Conservation (phyloP, 2,329 filamentous ascomycete species). For the Neonectria magnoliae region DNA sequence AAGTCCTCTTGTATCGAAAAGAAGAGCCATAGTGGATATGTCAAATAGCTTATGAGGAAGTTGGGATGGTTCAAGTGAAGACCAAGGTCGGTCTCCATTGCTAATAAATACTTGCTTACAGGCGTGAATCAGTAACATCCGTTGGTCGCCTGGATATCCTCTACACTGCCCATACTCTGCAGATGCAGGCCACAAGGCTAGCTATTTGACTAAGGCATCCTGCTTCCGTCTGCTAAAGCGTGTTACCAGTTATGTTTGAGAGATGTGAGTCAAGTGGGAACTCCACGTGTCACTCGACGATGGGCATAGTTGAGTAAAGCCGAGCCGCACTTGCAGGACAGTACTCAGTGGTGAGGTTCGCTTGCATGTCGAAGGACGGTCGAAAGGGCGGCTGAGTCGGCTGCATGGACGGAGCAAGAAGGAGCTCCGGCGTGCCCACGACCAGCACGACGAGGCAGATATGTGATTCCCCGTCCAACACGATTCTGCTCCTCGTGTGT, state of each 20-base stretch:
- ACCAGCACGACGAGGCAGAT: background rate
- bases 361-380: constrained; percentile 11
- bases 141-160: constrained; percentile 2
- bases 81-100: background rate
- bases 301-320: constrained; percentile 7
- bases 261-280: constrained; percentile 18
- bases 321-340: constrained; percentile 11
- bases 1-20: background rate
- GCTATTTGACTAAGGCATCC: constrained; percentile 3
- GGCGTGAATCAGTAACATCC: background rate
- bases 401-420: background rate
- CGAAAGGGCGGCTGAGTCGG: constrained; percentile 16
- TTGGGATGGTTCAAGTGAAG: background rate
- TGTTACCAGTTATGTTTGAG: constrained; percentile 10
- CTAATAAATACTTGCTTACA: constrained; percentile 3
- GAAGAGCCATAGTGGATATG: constrained; percentile 8
- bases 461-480: background rate
- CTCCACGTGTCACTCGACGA: constrained; percentile 21
- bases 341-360: background rate
- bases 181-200: constrained; percentile 9
- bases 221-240: background rate
- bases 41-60: background rate
- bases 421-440: background rate
- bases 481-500: background rate
- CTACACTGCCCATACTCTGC: background rate